Evolutionary conservation across 2,329 filamentous ascomycete species (phyloP).

Genomic region (Coniochaeta hoffmannii): DNA sequence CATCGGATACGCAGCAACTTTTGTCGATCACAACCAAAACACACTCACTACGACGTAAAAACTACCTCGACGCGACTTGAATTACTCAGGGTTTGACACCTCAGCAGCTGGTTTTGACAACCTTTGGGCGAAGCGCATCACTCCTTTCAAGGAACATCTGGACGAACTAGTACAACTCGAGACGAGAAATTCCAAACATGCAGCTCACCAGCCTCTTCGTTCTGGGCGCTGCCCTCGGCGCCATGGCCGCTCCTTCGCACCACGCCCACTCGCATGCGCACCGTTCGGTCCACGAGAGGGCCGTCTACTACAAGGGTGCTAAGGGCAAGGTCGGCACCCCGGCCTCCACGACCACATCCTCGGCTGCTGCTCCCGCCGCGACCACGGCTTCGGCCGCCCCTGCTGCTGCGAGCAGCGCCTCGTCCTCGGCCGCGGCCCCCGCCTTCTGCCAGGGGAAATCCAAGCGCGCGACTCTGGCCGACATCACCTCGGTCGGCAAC

Average conservation of each 20-base stretch:
- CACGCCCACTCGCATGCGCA: conserved; percentile 27
- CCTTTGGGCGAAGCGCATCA: not conserved
- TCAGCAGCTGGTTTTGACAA: not conserved
- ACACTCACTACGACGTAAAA: not conserved
- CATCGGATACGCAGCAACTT: not conserved
- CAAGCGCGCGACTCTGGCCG: conserved; percentile 38
- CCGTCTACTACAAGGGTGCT: conserved; percentile 18
- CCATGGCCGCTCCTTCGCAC: conserved; percentile 23
- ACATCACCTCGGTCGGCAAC: conserved; percentile 43
- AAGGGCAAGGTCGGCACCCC: conserved; percentile 15
- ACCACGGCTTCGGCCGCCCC: conserved; percentile 1
- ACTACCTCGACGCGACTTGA: not conserved
- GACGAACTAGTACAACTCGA: not conserved
- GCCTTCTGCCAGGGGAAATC: conserved; percentile 26
- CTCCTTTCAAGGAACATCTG: not conserved
- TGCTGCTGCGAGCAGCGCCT: conserved; percentile 4
- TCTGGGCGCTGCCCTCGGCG: conserved; percentile 23
- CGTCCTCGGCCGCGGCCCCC: conserved; percentile 14
- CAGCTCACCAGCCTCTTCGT: conserved; percentile 18
- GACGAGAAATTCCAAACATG: conserved; percentile 11
- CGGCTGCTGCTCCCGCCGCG: conserved; percentile 6
- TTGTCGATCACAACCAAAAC: not conserved
- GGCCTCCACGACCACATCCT: conserved; percentile 7
- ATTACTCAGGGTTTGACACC: not conserved
- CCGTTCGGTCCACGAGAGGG: conserved; percentile 19